Percentiles rank a stretch among this genome's conserved stretches.
Conservation (phyloP, 176 grass and related monocot genomes). For the Eleusine indica region DNA sequence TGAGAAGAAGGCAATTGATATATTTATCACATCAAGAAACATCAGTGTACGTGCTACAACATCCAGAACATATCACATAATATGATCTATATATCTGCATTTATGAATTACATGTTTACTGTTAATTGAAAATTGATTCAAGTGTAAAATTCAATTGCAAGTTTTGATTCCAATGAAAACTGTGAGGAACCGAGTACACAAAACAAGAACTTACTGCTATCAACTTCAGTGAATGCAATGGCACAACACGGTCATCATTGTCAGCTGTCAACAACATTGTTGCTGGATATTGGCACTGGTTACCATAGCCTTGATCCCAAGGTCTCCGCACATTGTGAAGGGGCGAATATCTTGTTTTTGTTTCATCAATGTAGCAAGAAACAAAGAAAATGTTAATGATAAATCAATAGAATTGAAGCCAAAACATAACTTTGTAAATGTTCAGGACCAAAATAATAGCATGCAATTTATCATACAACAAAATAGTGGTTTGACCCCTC, state of each 20-base stretch:
- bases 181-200: slow-evolving; percentile 1
- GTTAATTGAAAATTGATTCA: not conserved
- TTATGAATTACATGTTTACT: not conserved
- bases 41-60: no score
- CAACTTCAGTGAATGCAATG: slow-evolving; percentile 88
- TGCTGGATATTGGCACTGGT: slow-evolving; percentile 65
- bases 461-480: not conserved
- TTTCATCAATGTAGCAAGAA: slow-evolving; percentile 25
- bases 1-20: not conserved
- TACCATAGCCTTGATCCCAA: slow-evolving; percentile 63
- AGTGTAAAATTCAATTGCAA: not conserved
- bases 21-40: not conserved
- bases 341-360: slow-evolving; percentile 79
- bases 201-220: slow-evolving; percentile 73
- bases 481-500: not conserved
- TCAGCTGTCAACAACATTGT: slow-evolving; percentile 89
- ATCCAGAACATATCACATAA: no score
- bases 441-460: not conserved
- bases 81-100: not conserved
- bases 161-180: slow-evolving; percentile 35
- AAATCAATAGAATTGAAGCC: slow-evolving; percentile 15
- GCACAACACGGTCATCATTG: slow-evolving; percentile 93
- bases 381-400: slow-evolving; percentile 16
- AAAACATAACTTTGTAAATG: slow-evolving; percentile 8
- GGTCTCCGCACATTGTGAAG: slow-evolving; percentile 84